phyloP scores from a whole-genome alignment of 257 asterid genomes.

The Nicotiana knightiana region DNA sequence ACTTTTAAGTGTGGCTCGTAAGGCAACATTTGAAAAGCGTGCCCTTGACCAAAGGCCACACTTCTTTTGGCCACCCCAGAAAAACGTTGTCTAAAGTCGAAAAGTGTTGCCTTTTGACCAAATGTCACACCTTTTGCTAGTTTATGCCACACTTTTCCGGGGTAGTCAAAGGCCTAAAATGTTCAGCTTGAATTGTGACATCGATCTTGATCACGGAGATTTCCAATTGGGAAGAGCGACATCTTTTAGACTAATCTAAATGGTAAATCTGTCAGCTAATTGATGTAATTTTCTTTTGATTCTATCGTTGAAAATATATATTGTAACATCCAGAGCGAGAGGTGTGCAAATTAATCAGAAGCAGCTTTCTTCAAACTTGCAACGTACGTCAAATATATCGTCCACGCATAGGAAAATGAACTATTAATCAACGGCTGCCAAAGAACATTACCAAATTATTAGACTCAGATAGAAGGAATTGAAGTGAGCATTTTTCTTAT shows the following conservation, averaged over 20 bases:
- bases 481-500: background rate
- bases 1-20: no score
- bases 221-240: background rate
- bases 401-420: constrained; percentile 73
- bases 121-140: no score
- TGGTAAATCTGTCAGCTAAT: background rate
- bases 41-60: no score
- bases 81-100: no score
- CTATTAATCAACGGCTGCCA: constrained; percentile 76
- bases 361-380: constrained; percentile 65
- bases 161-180: no score
- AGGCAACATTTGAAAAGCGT: no score
- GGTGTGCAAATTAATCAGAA: constrained; percentile 20
- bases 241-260: background rate
- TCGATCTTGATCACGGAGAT: background rate
- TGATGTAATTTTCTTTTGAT: background rate
- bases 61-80: no score
- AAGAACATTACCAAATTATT: constrained; percentile 9
- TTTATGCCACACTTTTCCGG: no score
- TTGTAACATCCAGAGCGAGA: background rate
- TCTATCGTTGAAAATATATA: background rate
- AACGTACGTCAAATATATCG: constrained; percentile 86
- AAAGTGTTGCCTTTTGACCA: no score
- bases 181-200: background rate
- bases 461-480: background rate